A percentile compares a stretch with the other conserved stretches of the same genome.
Conservation (phyloP, 2,329 filamentous ascomycete species). For the Teratosphaeria viscida region DNA sequence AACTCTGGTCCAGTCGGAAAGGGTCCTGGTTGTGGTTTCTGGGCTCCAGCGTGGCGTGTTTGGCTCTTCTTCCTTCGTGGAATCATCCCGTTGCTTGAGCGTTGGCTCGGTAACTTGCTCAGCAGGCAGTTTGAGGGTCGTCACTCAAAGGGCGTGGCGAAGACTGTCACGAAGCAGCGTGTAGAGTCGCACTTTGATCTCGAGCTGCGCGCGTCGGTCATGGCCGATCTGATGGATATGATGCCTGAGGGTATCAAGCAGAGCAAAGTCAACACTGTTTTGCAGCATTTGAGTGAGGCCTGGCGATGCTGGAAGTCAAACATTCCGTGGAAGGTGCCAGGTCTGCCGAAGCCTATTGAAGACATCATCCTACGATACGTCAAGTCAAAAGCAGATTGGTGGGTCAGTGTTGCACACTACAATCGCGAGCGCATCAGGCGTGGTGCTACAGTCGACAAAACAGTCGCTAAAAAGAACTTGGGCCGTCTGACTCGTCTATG, state of each 20-base stretch:
- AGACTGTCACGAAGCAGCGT: slow-evolving; percentile 97
- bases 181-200: slow-evolving; percentile 98
- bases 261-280: slow-evolving; percentile 95
- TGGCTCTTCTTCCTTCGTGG: slow-evolving; percentile 99
- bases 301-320: slow-evolving; percentile 99
- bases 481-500: slow-evolving; percentile 88
- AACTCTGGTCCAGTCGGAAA: slow-evolving; percentile 96
- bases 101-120: slow-evolving; percentile 93
- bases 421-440: slow-evolving; percentile 94
- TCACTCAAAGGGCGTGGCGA: slow-evolving; percentile 96
- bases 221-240: slow-evolving; percentile 99
- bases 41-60: slow-evolving; percentile 96
- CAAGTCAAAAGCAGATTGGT: slow-evolving; percentile 99
- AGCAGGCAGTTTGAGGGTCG: slow-evolving; percentile 97
- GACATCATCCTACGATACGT: slow-evolving; percentile 98
- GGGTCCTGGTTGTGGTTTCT: slow-evolving; percentile 95
- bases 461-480: slow-evolving; percentile 97
- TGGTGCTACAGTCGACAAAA: slow-evolving; percentile 97
- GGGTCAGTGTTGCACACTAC: slow-evolving; percentile 98
- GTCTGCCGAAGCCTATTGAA: slow-evolving; percentile 90
- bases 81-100: slow-evolving; percentile 90
- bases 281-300: slow-evolving; percentile 94
- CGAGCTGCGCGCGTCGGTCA: slow-evolving; percentile 92
- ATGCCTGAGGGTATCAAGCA: slow-evolving; percentile 99
- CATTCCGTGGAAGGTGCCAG: slow-evolving; percentile 98